These are phyloP conservation scores for Aquilaria malaccensis DNA, from an alignment of 345 rosid species.

Conservation along the genomic window DNA sequence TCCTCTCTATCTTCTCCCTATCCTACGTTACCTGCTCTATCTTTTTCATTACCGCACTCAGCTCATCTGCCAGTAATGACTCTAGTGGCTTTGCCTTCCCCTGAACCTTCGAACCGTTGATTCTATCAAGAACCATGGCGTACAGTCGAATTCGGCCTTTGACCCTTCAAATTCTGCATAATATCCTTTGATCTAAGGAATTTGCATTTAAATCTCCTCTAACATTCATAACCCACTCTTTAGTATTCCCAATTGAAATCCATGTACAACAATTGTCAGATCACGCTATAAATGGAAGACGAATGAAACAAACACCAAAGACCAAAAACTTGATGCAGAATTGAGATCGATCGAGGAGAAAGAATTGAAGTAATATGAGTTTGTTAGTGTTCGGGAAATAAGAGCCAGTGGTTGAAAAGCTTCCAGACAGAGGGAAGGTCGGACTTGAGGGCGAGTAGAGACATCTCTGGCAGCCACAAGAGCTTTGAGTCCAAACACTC, in stretches of 20 bases:
- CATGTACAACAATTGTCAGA: background rate
- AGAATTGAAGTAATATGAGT: constrained; percentile 34
- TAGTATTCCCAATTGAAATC: too few relatives aligned
- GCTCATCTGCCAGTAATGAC: constrained; percentile 79
- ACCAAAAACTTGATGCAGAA: constrained; percentile 1
- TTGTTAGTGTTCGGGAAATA: constrained; percentile 74
- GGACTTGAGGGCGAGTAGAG: constrained; percentile 65
- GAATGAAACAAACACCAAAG: background rate
- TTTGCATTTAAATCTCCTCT: too few relatives aligned
- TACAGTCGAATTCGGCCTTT: too few relatives aligned
- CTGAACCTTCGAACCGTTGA: background rate
- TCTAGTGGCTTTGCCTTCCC: constrained; percentile 25
- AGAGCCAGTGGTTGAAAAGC: constrained; percentile 93
- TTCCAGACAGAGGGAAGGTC: constrained; percentile 60
- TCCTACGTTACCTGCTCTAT: constrained; percentile 57
- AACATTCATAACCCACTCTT: too few relatives aligned
- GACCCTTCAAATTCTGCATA: too few relatives aligned
- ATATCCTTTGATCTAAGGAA: too few relatives aligned
- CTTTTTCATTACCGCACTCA: constrained; percentile 66
- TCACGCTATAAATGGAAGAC: background rate
- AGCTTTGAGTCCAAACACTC: constrained; percentile 67
- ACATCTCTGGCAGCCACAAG: constrained; percentile 74
- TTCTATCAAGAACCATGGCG: too few relatives aligned
- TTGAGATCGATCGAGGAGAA: background rate
- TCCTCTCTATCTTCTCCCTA: constrained; percentile 47